Base-by-base conservation (phyloP, 2,329 filamentous ascomycete species). In the Torrubiella hemipterigena region DNA sequence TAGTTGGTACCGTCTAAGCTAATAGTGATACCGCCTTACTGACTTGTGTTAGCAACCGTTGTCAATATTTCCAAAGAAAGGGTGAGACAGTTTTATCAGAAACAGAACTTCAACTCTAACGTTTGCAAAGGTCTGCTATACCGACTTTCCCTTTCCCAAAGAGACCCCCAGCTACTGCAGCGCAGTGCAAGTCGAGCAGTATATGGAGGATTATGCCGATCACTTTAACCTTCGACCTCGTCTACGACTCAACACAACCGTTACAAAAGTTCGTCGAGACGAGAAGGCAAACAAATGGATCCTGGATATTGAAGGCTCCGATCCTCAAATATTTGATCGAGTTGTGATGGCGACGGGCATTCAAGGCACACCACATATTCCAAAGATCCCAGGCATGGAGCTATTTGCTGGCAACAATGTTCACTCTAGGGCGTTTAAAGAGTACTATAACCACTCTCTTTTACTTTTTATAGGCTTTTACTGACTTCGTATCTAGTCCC, bases 381-480 rank as follows among this genome's bases (percentile, higher is more conserved):
- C 60, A 4, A 32, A 41, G 4, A 40, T 62, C 4, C 43, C 49
- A 16, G 58, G 51, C 1, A 30, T 49, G 10, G 54, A 56, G 1
- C 42, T 46, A 13, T 65, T 62, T 21, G 27, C 50, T 14, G 59
- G 59, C 7, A 40, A 47, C 3, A 38, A 58, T 4, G 45, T 63
- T 3, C 63, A 67, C 33, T 52, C 53, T 0, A 50, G 54, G 8
- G 44, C 41, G 1, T 59, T 52, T 32, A 51, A 55, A 22, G 41
- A 34, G 54, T 54, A 35, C 16, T 40, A 31, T 10, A 8, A 8
- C 14, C 11, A 17, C 14, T 8, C 11, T 4, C 13, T 17, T 2
- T 6, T 11, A 4, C 11, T 9, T 0, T 6, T 31, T 21, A 21
- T 15, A 16, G n/a, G 7, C 15, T 24, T 11, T n/a, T 27, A 14